A percentile compares a stretch with the other conserved stretches of the same genome.
Evolutionary conservation across 164 flowering plant genomes (phyloP).

Genomic region (Chimonanthus praecox): DNA sequence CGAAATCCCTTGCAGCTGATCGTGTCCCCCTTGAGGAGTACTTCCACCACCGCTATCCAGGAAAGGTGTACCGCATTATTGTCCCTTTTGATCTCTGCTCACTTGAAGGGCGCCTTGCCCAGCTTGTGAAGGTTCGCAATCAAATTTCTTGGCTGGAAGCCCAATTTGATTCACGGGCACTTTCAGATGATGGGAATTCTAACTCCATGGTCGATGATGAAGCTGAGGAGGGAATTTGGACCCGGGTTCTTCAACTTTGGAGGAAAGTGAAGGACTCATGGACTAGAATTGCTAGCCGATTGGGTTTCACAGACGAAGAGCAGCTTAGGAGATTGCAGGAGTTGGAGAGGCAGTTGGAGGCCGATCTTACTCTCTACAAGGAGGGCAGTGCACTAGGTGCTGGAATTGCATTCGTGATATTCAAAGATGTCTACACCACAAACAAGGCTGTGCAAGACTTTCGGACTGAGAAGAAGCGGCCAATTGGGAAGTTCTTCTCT

Average conservation of each 20-base stretch:
- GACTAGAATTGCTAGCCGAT: constrained; percentile 25
- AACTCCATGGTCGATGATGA: constrained; percentile 24
- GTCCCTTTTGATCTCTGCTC: constrained; percentile 92
- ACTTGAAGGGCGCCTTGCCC: constrained; percentile 72
- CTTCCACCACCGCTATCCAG: constrained; percentile 82
- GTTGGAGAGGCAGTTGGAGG: constrained; percentile 65
- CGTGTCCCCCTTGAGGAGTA: constrained; percentile 62
- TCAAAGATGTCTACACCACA: constrained; percentile 85
- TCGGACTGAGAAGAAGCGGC: constrained; percentile 59
- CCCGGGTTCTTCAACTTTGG: constrained; percentile 26
- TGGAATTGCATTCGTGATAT: constrained; percentile 92
- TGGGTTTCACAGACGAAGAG: constrained; percentile 80
- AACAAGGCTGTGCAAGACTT: constrained; percentile 95
- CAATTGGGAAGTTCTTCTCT: constrained; percentile 80
- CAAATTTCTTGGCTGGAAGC: constrained; percentile 80
- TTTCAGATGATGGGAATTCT: constrained; percentile 22
- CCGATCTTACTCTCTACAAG: constrained; percentile 62
- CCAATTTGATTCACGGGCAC: constrained; percentile 51
- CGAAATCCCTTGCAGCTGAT: constrained; percentile 60
- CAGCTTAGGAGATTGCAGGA: constrained; percentile 71
- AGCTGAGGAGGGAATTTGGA: constrained; percentile 12
- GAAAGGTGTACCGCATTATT: constrained; percentile 77
- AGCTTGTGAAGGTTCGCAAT: constrained; percentile 68
- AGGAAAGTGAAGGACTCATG: constrained; percentile 34
- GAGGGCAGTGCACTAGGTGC: constrained; percentile 89